These are phyloP conservation scores for Simplicillium aogashimaense DNA, from an alignment of 2,329 filamentous ascomycete genomes.

Conservation along the genomic window DNA sequence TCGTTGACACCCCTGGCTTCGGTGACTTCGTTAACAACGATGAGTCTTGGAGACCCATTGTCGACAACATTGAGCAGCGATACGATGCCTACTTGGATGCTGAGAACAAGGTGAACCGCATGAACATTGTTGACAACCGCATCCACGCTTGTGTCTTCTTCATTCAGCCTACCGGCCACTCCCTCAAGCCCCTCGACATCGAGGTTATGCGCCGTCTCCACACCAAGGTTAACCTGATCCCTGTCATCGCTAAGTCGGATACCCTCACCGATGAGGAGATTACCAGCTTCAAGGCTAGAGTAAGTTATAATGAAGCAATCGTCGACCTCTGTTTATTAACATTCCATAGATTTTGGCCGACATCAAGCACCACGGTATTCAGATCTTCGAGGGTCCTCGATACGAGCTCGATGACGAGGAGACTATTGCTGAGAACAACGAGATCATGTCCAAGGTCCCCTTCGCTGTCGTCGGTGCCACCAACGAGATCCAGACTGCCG, in stretches of 20 bases:
- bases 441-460: conserved; percentile 99
- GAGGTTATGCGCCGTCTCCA: conserved; percentile 99
- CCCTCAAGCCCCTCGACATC: conserved; percentile 94
- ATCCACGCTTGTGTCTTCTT: conserved; percentile 99
- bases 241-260: conserved; percentile 97
- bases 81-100: conserved; percentile 98
- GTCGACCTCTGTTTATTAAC: conserved; percentile 7
- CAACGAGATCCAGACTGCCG: conserved; percentile 80
- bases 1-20: conserved; percentile 96
- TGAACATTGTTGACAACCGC: conserved; percentile 99
- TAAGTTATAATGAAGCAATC: conserved; percentile 39
- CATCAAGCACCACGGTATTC: conserved; percentile 93
- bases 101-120: conserved; percentile 99
- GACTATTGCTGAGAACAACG: conserved; percentile 98
- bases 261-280: conserved; percentile 98
- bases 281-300: conserved; percentile 85
- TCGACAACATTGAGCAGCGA: conserved; percentile 98
- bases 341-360: conserved; percentile 75
- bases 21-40: conserved; percentile 99
- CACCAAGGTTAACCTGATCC: conserved; percentile 99
- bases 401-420: conserved; percentile 99
- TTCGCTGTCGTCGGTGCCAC: conserved; percentile 98
- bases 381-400: conserved; percentile 96
- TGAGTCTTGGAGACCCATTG: conserved; percentile 97
- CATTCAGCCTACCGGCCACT: conserved; percentile 97